Evolutionary conservation across 495 filamentous ascomycete genomes (phyloP).

Genomic region (Gamarada debralockiae): DNA sequence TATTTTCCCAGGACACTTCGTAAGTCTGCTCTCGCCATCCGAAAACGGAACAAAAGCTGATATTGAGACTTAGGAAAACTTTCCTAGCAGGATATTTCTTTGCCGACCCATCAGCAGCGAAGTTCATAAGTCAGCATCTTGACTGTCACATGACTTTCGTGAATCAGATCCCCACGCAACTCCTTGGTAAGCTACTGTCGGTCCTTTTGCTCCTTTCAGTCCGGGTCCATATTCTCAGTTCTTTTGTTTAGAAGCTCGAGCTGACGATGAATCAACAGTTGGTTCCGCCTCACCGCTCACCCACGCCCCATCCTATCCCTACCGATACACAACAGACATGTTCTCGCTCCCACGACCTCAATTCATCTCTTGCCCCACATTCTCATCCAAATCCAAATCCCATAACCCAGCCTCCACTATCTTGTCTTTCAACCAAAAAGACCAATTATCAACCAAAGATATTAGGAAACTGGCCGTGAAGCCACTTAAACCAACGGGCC

Average conservation of each 20-base stretch:
- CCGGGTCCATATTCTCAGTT: no score
- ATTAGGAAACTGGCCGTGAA: not conserved
- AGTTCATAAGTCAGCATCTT: not conserved
- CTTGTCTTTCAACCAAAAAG: not conserved
- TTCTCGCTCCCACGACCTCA: no score
- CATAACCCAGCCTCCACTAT: no score
- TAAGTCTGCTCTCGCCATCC: no score
- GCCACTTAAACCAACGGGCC: slow-evolving; percentile 2
- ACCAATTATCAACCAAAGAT: not conserved
- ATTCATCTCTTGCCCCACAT: no score
- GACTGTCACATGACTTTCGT: not conserved
- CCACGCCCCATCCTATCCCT: not conserved
- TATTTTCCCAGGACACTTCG: no score
- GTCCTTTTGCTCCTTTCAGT: no score
- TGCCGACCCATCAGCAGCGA: not conserved
- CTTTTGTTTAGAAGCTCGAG: no score
- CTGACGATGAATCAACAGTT: no score
- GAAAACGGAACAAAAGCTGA: no score
- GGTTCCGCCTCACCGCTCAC: not conserved
- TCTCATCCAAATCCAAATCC: not conserved
- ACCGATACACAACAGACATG: not conserved
- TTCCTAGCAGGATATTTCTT: slow-evolving; percentile 3
- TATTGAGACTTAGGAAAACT: no score
- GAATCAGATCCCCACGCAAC: slow-evolving; percentile 5
- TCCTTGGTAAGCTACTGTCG: no score